phyloP scores from a whole-genome alignment of 176 grass and related monocot genomes.

The Otatea glauca region DNA sequence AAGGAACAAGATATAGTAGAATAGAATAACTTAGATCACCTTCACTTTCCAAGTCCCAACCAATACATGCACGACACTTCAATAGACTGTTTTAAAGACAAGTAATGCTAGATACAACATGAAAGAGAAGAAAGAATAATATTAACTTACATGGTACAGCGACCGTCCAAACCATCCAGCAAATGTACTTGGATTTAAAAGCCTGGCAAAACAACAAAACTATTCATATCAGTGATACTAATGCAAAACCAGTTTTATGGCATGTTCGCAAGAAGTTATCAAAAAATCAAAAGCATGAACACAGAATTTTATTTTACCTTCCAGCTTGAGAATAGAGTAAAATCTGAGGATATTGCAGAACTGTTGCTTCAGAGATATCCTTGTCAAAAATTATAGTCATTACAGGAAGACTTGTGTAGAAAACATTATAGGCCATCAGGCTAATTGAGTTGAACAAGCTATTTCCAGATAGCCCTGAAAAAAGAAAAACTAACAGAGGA shows the following conservation, averaged over 20 bases:
- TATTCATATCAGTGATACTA: neutral
- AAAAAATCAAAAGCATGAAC: conserved; percentile 27
- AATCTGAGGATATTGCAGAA: conserved; percentile 77
- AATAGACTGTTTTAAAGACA: conserved; percentile 33
- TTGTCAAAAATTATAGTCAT: conserved; percentile 89
- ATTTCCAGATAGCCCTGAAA: conserved; percentile 81
- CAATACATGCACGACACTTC: conserved; percentile 1
- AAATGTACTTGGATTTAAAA: conserved; percentile 82
- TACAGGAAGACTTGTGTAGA: conserved; percentile 89
- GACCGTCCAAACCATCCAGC: conserved; percentile 89
- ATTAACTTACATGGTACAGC: conserved; percentile 81
- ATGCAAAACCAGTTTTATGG: conserved; percentile 29
- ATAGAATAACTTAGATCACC: neutral
- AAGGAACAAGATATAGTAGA: neutral
- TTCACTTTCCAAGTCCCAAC: conserved; percentile 8
- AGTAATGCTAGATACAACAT: neutral
- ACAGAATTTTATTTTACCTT: conserved; percentile 52
- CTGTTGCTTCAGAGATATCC: conserved; percentile 75
- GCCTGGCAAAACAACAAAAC: conserved; percentile 46
- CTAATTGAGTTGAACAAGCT: conserved; percentile 90
- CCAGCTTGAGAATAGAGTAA: conserved; percentile 86
- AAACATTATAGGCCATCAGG: conserved; percentile 97
- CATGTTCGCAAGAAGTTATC: neutral
- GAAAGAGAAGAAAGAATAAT: conserved; percentile 23
- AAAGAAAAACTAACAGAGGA: conserved; percentile 71